These are phyloP conservation scores for Closterium sp. DNA, from an alignment of 139 green algal species.

Conservation along the genomic window DNA sequence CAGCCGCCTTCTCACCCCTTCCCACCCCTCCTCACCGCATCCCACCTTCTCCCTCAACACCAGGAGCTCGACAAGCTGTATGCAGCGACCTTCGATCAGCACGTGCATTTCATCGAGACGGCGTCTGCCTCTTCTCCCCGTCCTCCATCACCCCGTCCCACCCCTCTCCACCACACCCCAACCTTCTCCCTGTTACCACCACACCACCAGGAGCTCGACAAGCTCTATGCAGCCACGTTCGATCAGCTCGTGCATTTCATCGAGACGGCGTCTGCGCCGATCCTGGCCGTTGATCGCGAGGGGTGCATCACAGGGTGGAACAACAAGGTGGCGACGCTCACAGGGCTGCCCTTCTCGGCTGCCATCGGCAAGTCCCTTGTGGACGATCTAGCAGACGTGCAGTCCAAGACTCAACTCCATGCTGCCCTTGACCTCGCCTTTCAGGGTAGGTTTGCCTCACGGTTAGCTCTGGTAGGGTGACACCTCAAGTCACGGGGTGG, in stretches of 20 bases:
- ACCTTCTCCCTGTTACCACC: neutral
- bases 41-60: neutral
- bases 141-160: neutral
- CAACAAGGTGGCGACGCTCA: conserved; percentile 28
- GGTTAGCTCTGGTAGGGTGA: too few relatives aligned
- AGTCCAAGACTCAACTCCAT: neutral
- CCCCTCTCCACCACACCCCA: too few relatives aligned
- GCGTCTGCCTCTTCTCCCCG: neutral
- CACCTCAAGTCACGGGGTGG: too few relatives aligned
- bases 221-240: conserved; percentile 27
- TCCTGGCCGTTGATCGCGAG: neutral
- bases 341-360: conserved; percentile 20
- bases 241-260: conserved; percentile 47
- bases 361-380: conserved; percentile 16
- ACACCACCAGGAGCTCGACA: neutral
- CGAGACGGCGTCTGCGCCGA: conserved; percentile 42
- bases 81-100: conserved; percentile 29
- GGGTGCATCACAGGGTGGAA: conserved; percentile 15
- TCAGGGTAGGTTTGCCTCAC: too few relatives aligned
- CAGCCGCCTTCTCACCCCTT: conserved; percentile 2
- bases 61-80: conserved; percentile 33
- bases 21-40: too few relatives aligned
- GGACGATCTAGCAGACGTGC: conserved; percentile 9
- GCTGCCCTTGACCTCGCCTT: conserved; percentile 6
- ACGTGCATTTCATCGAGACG: conserved; percentile 47